A percentile compares a stretch with the other conserved stretches of the same genome.
These are phyloP conservation scores for Alternaria sp. DNA, from an alignment of 2,329 filamentous ascomycete species.

Conservation along the genomic window DNA sequence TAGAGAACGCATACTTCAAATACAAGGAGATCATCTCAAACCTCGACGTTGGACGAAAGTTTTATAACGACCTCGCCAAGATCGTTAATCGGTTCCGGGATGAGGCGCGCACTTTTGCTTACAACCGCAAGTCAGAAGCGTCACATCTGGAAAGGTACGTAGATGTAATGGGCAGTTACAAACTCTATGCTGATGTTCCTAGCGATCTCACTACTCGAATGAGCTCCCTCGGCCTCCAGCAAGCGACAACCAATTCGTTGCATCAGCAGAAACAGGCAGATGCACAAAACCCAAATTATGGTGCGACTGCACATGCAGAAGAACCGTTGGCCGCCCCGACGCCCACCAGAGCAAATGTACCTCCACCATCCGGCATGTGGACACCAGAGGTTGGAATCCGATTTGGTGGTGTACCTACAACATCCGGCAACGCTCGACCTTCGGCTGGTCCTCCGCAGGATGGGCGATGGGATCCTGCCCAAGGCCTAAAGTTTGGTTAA, in stretches of 20 bases:
- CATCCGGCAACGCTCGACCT: slow-evolving; percentile 43
- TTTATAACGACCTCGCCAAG: slow-evolving; percentile 94
- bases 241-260: slow-evolving; percentile 52
- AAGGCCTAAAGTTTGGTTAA: slow-evolving; percentile 53
- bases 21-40: slow-evolving; percentile 97
- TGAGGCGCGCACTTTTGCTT: slow-evolving; percentile 78
- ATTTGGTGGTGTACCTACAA: slow-evolving; percentile 64
- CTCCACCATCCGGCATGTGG: slow-evolving; percentile 69
- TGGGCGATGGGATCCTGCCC: slow-evolving; percentile 52
- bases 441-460: slow-evolving; percentile 48
- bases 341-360: slow-evolving; percentile 52
- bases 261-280: slow-evolving; percentile 59
- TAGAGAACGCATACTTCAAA: slow-evolving; percentile 92
- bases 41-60: slow-evolving; percentile 88
- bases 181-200: slow-evolving; percentile 18
- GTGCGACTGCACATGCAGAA: slow-evolving; percentile 55
- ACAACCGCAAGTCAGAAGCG: slow-evolving; percentile 81
- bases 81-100: slow-evolving; percentile 88
- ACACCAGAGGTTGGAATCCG: slow-evolving; percentile 81
- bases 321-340: slow-evolving; percentile 63
- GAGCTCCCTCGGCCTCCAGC: slow-evolving; percentile 63
- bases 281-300: slow-evolving; percentile 68
- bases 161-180: background rate
- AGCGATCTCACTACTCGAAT: slow-evolving; percentile 69
- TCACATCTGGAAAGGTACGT: slow-evolving; percentile 77